Conservation (phyloP, 192 early-diverging fungal species). For the Gamsiella multidivaricata region DNA sequence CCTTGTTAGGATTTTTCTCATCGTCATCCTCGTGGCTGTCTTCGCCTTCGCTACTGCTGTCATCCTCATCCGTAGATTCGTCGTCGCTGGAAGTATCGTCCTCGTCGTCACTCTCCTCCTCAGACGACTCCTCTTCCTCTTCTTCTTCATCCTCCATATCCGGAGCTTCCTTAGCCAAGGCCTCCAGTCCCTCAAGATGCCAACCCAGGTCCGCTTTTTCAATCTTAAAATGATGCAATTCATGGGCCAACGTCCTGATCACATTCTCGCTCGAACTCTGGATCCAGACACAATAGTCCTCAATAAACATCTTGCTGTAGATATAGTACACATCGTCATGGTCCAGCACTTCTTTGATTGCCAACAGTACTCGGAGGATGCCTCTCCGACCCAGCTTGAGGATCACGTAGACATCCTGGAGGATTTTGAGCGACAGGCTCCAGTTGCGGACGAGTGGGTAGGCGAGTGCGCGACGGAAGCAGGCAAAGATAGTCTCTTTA, state of each 20-base stretch:
- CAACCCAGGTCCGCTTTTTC: constrained; percentile 78
- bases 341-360: constrained; percentile 82
- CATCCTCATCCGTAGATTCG: constrained; percentile 16
- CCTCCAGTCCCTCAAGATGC: constrained; percentile 85
- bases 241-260: constrained; percentile 80
- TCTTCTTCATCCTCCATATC: constrained; percentile 51
- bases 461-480: constrained; percentile 82
- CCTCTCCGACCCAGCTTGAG: constrained; percentile 87
- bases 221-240: constrained; percentile 78
- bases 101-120: constrained; percentile 5
- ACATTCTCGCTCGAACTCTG: constrained; percentile 81
- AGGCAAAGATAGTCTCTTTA: constrained; percentile 68
- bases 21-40: background rate
- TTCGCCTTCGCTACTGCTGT: constrained; percentile 9
- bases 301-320: constrained; percentile 87
- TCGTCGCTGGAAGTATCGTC: constrained; percentile 20
- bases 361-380: constrained; percentile 81
- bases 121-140: constrained; percentile 17
- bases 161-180: constrained; percentile 66
- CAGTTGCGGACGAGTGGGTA: constrained; percentile 90
- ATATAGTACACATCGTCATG: constrained; percentile 90
- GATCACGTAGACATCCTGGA: constrained; percentile 84
- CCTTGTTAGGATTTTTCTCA: background rate
- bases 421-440: constrained; percentile 76
- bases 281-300: constrained; percentile 98